These are phyloP conservation scores for Neofusicoccum ribis DNA, from an alignment of 2,329 filamentous ascomycete species.

Conservation along the genomic window DNA sequence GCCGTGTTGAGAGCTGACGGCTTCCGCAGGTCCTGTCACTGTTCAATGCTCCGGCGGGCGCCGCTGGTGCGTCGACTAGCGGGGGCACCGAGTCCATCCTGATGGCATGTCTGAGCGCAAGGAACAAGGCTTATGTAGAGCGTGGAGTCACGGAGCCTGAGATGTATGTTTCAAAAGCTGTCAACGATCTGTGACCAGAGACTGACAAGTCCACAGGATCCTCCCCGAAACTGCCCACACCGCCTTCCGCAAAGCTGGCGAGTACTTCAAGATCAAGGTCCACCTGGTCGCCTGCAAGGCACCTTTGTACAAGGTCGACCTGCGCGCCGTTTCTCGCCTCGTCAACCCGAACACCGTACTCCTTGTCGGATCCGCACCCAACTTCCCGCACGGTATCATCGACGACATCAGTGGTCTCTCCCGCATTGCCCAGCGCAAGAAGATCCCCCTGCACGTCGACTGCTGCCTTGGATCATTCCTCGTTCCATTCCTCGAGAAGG, in stretches of 20 bases:
- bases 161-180: constrained; percentile 59
- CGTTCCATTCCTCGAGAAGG: constrained; percentile 84
- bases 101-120: constrained; percentile 88
- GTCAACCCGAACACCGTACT: constrained; percentile 94
- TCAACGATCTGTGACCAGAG: background rate
- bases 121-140: constrained; percentile 85
- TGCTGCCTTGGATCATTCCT: constrained; percentile 97
- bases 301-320: constrained; percentile 80
- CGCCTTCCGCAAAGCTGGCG: constrained; percentile 90
- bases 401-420: constrained; percentile 89
- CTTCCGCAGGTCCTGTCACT: constrained; percentile 61
- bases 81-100: constrained; percentile 96
- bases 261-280: constrained; percentile 96
- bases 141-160: constrained; percentile 88
- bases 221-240: constrained; percentile 93
- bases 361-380: constrained; percentile 91
- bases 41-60: constrained; percentile 85
- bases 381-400: constrained; percentile 97
- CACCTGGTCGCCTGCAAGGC: constrained; percentile 86
- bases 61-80: constrained; percentile 84
- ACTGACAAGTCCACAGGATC: constrained; percentile 60
- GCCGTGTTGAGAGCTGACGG: background rate
- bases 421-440: constrained; percentile 74
- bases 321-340: constrained; percentile 74
- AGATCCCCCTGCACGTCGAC: constrained; percentile 89